Percentiles rank a stretch among this genome's conserved stretches.
phyloP scores from a whole-genome alignment of 2,329 filamentous ascomycete genomes.

The Pseudogymnoascus sp. region DNA sequence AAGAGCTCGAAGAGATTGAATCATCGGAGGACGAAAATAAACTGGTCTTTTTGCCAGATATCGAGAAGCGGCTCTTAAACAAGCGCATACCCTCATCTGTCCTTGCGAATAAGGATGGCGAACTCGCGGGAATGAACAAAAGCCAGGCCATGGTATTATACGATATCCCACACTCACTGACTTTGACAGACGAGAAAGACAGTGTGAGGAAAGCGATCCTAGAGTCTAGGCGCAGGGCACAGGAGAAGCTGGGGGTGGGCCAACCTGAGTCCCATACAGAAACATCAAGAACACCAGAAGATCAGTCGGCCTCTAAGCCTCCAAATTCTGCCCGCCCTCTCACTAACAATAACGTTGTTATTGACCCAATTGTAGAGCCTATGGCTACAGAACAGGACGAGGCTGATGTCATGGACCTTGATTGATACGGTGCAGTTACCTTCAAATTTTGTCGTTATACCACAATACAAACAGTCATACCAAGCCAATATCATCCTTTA shows the following conservation, averaged over 20 bases:
- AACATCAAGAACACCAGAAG: neutral
- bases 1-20: conserved; percentile 68
- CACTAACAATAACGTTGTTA: neutral
- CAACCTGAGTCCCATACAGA: neutral
- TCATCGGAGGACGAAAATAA: conserved; percentile 50
- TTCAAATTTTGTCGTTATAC: conserved; percentile 2
- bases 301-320: neutral
- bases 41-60: conserved; percentile 75
- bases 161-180: conserved; percentile 66
- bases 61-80: conserved; percentile 69
- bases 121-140: conserved; percentile 44
- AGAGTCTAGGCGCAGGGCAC: conserved; percentile 63
- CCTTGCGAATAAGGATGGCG: conserved; percentile 48
- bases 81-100: conserved; percentile 58
- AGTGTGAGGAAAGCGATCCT: conserved; percentile 76
- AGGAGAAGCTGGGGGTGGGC: conserved; percentile 41
- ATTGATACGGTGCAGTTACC: neutral
- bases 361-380: neutral
- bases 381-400: neutral
- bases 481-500: neutral
- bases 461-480: neutral
- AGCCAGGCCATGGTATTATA: conserved; percentile 72
- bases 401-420: conserved; percentile 4
- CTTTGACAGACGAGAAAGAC: conserved; percentile 65
- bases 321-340: neutral